These are phyloP conservation scores for Avena atlantica DNA, from an alignment of 176 grass and related monocot genomes.

Conservation along the genomic window DNA sequence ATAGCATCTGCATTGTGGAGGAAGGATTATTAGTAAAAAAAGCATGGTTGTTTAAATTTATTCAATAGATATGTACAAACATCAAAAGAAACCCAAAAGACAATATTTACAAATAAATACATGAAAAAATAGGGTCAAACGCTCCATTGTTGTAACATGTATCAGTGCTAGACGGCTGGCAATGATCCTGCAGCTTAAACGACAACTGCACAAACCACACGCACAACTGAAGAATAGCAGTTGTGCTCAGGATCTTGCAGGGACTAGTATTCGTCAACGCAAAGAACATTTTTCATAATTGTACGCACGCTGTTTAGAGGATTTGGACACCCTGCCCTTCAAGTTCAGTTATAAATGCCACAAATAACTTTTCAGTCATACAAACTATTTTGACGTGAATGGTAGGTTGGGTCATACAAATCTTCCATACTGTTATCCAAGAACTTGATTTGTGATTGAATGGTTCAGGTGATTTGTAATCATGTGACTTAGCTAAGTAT, in stretches of 20 bases:
- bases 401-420: conserved; percentile 17
- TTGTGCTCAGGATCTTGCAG: background rate
- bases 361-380: background rate
- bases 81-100: conserved; percentile 1
- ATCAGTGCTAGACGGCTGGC: conserved; percentile 6
- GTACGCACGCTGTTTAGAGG: background rate
- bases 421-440: background rate
- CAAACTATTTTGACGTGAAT: conserved; percentile 14
- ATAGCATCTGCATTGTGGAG: conserved; percentile 64
- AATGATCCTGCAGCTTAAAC: conserved; percentile 44
- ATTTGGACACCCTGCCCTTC: background rate
- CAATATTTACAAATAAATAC: conserved; percentile 14
- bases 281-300: background rate
- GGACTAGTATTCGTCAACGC: background rate
- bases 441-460: conserved; percentile 8
- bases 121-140: conserved; percentile 1
- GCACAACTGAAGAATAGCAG: background rate
- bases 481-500: background rate
- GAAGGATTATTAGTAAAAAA: conserved; percentile 27
- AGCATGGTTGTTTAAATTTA: background rate
- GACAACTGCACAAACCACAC: conserved; percentile 18
- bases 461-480: background rate
- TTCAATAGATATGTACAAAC: conserved; percentile 10
- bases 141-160: background rate
- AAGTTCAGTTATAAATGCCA: conserved; percentile 14